A percentile compares a stretch with the other conserved stretches of the same genome.
phyloP scores from a whole-genome alignment of 2,329 filamentous ascomycete genomes.

The Penicillium occitanis region DNA sequence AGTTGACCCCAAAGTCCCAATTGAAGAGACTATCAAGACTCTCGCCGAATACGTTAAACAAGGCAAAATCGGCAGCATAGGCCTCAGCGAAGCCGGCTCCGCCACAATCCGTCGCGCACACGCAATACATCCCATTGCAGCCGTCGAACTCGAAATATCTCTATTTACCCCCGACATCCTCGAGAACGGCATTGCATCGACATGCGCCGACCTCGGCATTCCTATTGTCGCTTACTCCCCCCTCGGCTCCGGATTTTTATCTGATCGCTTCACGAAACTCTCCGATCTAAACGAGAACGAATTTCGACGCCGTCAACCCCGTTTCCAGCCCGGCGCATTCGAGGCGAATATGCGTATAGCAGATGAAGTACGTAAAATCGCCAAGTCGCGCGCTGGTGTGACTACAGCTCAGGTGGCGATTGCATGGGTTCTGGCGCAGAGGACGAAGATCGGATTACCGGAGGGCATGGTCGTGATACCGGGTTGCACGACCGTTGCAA shows the following conservation, averaged over 20 bases:
- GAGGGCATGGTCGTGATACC: constrained; percentile 36
- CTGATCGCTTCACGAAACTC: constrained; percentile 48
- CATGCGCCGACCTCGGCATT: constrained; percentile 58
- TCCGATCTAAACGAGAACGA: constrained; percentile 52
- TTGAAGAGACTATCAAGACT: constrained; percentile 48
- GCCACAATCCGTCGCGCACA: constrained; percentile 45
- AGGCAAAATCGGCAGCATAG: constrained; percentile 47
- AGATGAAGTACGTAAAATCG: constrained; percentile 46
- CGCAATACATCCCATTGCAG: constrained; percentile 55
- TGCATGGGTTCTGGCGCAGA: constrained; percentile 50
- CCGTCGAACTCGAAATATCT: constrained; percentile 62
- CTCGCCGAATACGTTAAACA: constrained; percentile 42
- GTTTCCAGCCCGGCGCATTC: constrained; percentile 55
- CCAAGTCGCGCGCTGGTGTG: constrained; percentile 28
- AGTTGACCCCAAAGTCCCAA: constrained; percentile 53
- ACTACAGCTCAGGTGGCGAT: constrained; percentile 51
- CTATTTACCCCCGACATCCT: constrained; percentile 58
- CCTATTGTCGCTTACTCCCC: constrained; percentile 62
- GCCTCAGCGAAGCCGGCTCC: constrained; percentile 45
- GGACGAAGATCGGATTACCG: constrained; percentile 45
- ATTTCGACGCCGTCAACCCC: constrained; percentile 44
- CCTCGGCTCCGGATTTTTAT: constrained; percentile 58
- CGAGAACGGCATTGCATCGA: constrained; percentile 56
- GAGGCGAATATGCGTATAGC: constrained; percentile 52
- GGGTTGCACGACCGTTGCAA: constrained; percentile 38